These are phyloP conservation scores for Fusarium sp. DNA, from an alignment of 2,329 filamentous ascomycete species.

Conservation along the genomic window DNA sequence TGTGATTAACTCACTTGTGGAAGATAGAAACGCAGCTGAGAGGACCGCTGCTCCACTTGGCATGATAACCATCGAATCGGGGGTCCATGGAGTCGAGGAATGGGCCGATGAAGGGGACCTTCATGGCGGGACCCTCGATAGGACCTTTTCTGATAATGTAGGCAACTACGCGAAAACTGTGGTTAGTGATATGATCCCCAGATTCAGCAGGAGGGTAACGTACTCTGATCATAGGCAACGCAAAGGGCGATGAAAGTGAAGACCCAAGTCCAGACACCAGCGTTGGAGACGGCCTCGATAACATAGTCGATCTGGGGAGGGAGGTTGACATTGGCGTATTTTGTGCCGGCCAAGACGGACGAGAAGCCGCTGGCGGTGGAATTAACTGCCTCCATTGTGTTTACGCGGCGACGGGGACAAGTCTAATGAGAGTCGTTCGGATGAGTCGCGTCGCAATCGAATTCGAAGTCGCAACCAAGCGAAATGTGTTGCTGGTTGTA, in stretches of 20 bases:
- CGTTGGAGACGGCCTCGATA: slow-evolving; percentile 67
- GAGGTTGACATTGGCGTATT: slow-evolving; percentile 61
- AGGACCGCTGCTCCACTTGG: slow-evolving; percentile 90
- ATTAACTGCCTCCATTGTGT: slow-evolving; percentile 68
- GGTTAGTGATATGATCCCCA: slow-evolving; percentile 36
- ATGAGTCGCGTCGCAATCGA: slow-evolving; percentile 22
- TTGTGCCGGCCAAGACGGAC: slow-evolving; percentile 73
- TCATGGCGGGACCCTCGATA: slow-evolving; percentile 80
- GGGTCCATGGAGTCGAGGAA: slow-evolving; percentile 94
- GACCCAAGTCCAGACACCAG: slow-evolving; percentile 71
- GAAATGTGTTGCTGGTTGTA: slow-evolving; percentile 15
- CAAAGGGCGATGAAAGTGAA: slow-evolving; percentile 77
- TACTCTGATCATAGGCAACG: slow-evolving; percentile 91
- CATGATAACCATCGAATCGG: slow-evolving; percentile 90
- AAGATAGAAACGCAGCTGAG: slow-evolving; percentile 98
- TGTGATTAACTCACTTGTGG: slow-evolving; percentile 80
- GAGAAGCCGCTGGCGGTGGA: slow-evolving; percentile 75
- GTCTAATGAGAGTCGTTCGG: slow-evolving; percentile 7
- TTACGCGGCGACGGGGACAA: slow-evolving; percentile 11
- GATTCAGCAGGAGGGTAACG: slow-evolving; percentile 53
- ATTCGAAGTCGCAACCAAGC: slow-evolving; percentile 23
- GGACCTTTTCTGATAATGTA: slow-evolving; percentile 81
- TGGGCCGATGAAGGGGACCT: slow-evolving; percentile 91
- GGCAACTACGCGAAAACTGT: slow-evolving; percentile 66
- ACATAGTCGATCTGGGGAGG: slow-evolving; percentile 68